Percentiles rank a stretch among this genome's conserved stretches.
These are phyloP conservation scores for Sarocladiaceae sp. DNA, from an alignment of 2,329 filamentous ascomycete genomes.

Conservation along the genomic window DNA sequence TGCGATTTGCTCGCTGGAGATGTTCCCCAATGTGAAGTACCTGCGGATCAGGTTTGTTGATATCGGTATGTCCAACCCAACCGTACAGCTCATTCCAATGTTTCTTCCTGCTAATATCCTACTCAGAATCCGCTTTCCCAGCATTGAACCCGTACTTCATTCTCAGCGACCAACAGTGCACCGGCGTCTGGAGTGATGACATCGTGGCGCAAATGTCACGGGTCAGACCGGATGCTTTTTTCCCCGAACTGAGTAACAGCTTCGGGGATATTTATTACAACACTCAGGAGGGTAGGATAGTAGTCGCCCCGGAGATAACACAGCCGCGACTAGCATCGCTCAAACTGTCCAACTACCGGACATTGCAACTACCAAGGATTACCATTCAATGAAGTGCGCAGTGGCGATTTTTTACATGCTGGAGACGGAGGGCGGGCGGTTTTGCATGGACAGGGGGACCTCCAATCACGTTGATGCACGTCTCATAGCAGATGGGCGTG, in stretches of 20 bases:
- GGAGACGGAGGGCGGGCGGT: too few relatives aligned
- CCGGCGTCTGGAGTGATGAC: slow-evolving; percentile 65
- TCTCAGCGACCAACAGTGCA: slow-evolving; percentile 52
- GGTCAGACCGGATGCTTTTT: slow-evolving; percentile 52
- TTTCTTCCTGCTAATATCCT: slow-evolving; percentile 16
- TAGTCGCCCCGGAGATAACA: slow-evolving; percentile 50
- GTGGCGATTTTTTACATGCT: not conserved
- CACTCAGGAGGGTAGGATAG: slow-evolving; percentile 52
- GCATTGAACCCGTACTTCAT: slow-evolving; percentile 69
- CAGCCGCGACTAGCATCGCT: slow-evolving; percentile 44
- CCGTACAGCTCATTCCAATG: not conserved
- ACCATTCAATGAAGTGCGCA: slow-evolving; percentile 24
- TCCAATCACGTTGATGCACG: not conserved
- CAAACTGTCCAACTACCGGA: slow-evolving; percentile 51
- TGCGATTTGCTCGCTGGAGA: slow-evolving; percentile 53
- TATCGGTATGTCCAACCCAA: slow-evolving; percentile 41
- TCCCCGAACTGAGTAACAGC: slow-evolving; percentile 56
- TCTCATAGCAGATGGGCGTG: not conserved
- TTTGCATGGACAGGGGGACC: too few relatives aligned
- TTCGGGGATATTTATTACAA: slow-evolving; percentile 54
- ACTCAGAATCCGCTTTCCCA: slow-evolving; percentile 59
- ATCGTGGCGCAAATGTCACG: slow-evolving; percentile 56
- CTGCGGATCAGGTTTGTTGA: slow-evolving; percentile 70
- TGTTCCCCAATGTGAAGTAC: slow-evolving; percentile 53
- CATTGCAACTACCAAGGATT: slow-evolving; percentile 33